Conservation (phyloP, 768 basidiomycete genomes). For the Saitozyma sp. region DNA sequence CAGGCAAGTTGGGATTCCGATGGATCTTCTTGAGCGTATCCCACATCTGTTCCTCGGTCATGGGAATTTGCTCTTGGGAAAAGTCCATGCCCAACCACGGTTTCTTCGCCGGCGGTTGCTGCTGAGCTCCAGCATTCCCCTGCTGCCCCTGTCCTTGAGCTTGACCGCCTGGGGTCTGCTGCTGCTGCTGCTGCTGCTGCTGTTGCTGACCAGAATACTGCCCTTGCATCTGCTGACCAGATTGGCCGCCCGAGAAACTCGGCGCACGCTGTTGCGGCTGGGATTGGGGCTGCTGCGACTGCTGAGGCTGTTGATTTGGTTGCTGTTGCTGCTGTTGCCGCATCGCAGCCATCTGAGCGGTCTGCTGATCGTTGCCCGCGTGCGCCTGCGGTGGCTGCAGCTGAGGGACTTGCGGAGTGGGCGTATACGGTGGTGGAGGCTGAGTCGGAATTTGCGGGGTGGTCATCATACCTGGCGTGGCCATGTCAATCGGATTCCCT, state of each 20-base stretch:
- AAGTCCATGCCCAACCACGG: slow-evolving; percentile 23
- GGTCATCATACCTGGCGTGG: slow-evolving; percentile 23
- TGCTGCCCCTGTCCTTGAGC: slow-evolving; percentile 1
- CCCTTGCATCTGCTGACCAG: too few relatives aligned
- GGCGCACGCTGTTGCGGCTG: background rate
- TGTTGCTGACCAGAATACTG: slow-evolving; percentile 8
- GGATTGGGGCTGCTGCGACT: slow-evolving; percentile 1
- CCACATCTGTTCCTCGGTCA: slow-evolving; percentile 15
- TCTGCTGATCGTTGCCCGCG: slow-evolving; percentile 1
- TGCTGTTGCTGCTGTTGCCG: slow-evolving; percentile 19
- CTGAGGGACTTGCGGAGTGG: slow-evolving; percentile 3
- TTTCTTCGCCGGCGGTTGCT: background rate
- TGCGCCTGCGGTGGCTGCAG: slow-evolving; percentile 1
- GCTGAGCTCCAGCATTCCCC: background rate
- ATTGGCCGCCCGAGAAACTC: background rate
- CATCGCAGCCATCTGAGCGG: background rate
- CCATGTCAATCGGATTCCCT: slow-evolving; percentile 38
- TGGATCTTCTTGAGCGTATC: slow-evolving; percentile 15
- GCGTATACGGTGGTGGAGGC: slow-evolving; percentile 11
- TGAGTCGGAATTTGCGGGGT: background rate
- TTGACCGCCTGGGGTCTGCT: background rate
- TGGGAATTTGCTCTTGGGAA: slow-evolving; percentile 18
- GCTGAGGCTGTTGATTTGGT: slow-evolving; percentile 10
- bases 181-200: slow-evolving; percentile 10
- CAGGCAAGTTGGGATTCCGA: slow-evolving; percentile 13